These are phyloP conservation scores for Xylaria castorea DNA, from an alignment of 495 filamentous ascomycete species.

Conservation along the genomic window DNA sequence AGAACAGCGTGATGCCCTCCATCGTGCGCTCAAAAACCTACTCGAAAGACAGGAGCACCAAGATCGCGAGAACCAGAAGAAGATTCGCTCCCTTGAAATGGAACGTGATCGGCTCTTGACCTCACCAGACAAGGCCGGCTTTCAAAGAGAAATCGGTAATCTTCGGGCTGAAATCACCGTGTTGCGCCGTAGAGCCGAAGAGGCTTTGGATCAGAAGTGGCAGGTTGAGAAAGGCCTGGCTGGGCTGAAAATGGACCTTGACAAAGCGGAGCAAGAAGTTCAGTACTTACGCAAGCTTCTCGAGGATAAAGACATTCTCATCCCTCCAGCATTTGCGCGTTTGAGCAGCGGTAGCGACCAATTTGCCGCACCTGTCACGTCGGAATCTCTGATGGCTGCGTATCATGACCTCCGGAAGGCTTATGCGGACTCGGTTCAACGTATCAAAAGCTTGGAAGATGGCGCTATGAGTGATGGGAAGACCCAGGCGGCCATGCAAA, in stretches of 20 bases:
- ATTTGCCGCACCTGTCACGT: constrained; percentile 56
- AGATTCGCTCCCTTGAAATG: constrained; percentile 72
- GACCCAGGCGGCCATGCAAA: constrained; percentile 63
- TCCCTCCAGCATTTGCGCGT: constrained; percentile 62
- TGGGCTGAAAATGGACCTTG: constrained; percentile 95
- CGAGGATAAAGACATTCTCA: constrained; percentile 83
- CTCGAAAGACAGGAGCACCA: constrained; percentile 87
- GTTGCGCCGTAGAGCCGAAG: constrained; percentile 87
- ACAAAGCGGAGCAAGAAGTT: constrained; percentile 93
- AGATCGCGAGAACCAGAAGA: constrained; percentile 78
- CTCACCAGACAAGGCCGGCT: constrained; percentile 76
- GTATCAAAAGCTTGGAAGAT: constrained; percentile 62
- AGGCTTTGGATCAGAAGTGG: constrained; percentile 96
- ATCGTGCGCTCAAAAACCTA: constrained; percentile 82
- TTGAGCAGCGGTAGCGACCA: constrained; percentile 46
- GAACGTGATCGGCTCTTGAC: constrained; percentile 78
- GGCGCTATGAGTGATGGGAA: constrained; percentile 54
- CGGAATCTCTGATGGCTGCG: constrained; percentile 76
- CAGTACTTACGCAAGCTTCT: constrained; percentile 77
- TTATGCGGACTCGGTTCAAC: constrained; percentile 59
- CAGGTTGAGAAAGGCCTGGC: constrained; percentile 92
- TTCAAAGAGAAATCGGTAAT: constrained; percentile 78
- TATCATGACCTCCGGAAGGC: constrained; percentile 78
- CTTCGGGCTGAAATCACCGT: constrained; percentile 84
- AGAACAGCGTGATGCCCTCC: constrained; percentile 89